Evolutionary conservation across 768 basidiomycete genomes (phyloP).

Genomic region (Tremella yokohamensis): DNA sequence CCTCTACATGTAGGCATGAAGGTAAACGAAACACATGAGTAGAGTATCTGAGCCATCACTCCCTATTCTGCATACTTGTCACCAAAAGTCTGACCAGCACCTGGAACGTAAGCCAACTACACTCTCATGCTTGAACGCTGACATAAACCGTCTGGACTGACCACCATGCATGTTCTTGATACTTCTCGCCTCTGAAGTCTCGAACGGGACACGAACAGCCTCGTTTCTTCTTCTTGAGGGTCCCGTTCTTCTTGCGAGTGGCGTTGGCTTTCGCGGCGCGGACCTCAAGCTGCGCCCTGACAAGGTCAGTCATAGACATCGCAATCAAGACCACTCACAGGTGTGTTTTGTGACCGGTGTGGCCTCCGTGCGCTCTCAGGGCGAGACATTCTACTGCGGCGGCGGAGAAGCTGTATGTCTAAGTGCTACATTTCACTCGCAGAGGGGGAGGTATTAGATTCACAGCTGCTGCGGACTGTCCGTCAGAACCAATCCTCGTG

Average conservation of each 20-base stretch:
- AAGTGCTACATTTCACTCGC: background rate
- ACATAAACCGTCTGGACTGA: no score
- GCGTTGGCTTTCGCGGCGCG: background rate
- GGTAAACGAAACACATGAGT: no score
- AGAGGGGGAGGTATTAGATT: constrained; percentile 8
- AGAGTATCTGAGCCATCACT: no score
- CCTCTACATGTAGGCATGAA: no score
- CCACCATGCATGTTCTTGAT: background rate
- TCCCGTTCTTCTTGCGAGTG: background rate
- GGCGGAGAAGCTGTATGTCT: constrained; percentile 11
- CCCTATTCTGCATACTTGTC: no score
- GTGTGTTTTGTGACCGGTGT: constrained; percentile 4
- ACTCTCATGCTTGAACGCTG: no score
- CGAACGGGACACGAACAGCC: background rate
- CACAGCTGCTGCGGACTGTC: constrained; percentile 12
- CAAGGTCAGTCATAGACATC: background rate
- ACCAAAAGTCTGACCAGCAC: no score
- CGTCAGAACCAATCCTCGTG: background rate
- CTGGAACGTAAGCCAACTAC: no score
- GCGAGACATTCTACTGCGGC: constrained; percentile 27
- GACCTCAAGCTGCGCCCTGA: background rate
- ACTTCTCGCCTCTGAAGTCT: background rate
- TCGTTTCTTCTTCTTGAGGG: background rate
- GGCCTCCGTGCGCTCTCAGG: constrained; percentile 23
- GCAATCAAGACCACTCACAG: constrained; percentile 16